Evolutionary conservation across 768 basidiomycete species (phyloP).

Genomic region (Pulveroboletus sp.): DNA sequence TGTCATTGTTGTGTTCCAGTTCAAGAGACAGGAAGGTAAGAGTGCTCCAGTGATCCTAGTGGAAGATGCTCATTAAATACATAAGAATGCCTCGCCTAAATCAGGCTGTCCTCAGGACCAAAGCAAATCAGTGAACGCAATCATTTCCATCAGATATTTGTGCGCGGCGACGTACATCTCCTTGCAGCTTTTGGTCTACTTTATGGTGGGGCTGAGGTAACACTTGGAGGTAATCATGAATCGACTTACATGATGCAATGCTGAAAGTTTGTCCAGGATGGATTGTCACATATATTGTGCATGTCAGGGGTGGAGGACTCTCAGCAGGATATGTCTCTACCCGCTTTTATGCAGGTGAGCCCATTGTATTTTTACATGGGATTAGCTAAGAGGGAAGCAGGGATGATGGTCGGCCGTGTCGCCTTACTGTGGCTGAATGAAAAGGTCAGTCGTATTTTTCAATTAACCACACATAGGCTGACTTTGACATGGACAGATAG

Average conservation of each 20-base stretch:
- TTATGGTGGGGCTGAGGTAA: slow-evolving; percentile 54
- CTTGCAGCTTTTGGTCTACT: slow-evolving; percentile 44
- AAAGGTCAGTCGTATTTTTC: slow-evolving; percentile 13
- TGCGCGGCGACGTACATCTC: slow-evolving; percentile 40
- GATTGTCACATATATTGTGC: slow-evolving; percentile 60
- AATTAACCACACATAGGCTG: neutral
- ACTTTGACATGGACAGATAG: slow-evolving; percentile 27
- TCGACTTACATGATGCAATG: neutral
- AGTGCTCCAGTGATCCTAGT: neutral
- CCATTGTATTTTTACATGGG: neutral
- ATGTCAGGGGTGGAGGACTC: slow-evolving; percentile 43
- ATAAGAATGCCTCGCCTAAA: slow-evolving; percentile 36
- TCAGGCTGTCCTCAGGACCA: slow-evolving; percentile 31
- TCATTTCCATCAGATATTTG: slow-evolving; percentile 46
- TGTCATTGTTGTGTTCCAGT: slow-evolving; percentile 56
- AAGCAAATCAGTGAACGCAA: slow-evolving; percentile 29
- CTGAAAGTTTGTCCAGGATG: slow-evolving; percentile 48
- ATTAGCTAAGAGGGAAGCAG: slow-evolving; percentile 7
- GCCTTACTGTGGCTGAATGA: slow-evolving; percentile 28
- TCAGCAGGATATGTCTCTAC: slow-evolving; percentile 47
- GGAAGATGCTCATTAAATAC: neutral
- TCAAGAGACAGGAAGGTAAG: slow-evolving; percentile 65
- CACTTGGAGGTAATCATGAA: slow-evolving; percentile 39
- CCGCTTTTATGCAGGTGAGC: slow-evolving; percentile 33
- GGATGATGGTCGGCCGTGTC: slow-evolving; percentile 30